Evolutionary conservation across 2,329 filamentous ascomycete genomes (phyloP).

Genomic region (Dactylellina leptospora): DNA sequence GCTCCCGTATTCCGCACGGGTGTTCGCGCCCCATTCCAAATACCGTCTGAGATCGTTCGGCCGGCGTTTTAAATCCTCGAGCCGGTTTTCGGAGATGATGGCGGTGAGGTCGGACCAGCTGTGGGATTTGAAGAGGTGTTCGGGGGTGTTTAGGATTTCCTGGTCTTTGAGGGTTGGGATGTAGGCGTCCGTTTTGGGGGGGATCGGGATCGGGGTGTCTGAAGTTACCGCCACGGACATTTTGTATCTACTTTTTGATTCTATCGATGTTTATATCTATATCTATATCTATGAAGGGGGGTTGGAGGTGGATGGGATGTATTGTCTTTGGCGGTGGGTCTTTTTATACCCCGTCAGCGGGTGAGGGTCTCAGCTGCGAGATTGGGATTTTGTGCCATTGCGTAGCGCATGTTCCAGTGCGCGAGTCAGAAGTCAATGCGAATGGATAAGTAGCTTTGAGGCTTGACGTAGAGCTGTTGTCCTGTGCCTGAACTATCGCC

Average conservation of each 20-base stretch:
- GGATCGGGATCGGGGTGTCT: slow-evolving; percentile 1
- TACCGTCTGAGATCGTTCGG: slow-evolving; percentile 83
- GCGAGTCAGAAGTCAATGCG: too few relatives aligned
- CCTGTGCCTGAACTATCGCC: not conserved
- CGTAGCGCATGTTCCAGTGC: too few relatives aligned
- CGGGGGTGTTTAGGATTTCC: slow-evolving; percentile 60
- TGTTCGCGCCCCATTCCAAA: slow-evolving; percentile 71
- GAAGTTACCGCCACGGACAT: too few relatives aligned
- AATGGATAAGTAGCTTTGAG: too few relatives aligned
- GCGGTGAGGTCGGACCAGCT: slow-evolving; percentile 75
- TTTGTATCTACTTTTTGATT: too few relatives aligned
- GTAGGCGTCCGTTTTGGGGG: slow-evolving; percentile 54
- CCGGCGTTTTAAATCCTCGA: slow-evolving; percentile 78
- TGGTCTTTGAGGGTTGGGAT: slow-evolving; percentile 56
- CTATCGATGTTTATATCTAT: too few relatives aligned
- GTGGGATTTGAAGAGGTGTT: slow-evolving; percentile 70
- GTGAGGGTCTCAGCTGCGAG: too few relatives aligned
- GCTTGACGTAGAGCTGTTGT: not conserved
- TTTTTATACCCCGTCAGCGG: too few relatives aligned
- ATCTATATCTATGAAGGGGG: too few relatives aligned
- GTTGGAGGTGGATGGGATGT: not conserved
- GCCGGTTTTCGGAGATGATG: slow-evolving; percentile 66
- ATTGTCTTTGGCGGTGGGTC: not conserved
- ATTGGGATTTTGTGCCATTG: too few relatives aligned
- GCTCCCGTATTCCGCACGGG: slow-evolving; percentile 75